phyloP scores from a whole-genome alignment of 2,329 filamentous ascomycete species.

The Aspergillus eucalypticola region DNA sequence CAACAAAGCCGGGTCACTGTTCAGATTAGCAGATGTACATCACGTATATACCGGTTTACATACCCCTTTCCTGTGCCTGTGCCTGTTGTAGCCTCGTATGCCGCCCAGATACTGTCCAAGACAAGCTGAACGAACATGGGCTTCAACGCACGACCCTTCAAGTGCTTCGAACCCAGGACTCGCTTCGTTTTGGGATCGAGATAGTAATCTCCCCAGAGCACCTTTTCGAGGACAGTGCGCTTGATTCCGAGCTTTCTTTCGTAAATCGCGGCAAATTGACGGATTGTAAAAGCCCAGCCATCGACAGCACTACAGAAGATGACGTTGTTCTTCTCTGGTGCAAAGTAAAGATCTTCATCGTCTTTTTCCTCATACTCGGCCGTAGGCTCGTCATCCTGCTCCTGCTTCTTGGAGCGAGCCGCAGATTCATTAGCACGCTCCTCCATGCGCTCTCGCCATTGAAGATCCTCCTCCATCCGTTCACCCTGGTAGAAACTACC shows the following conservation, averaged over 20 bases:
- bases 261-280: conserved; percentile 89
- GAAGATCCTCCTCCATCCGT: conserved; percentile 95
- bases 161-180: conserved; percentile 83
- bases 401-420: conserved; percentile 51
- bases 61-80: conserved; percentile 79
- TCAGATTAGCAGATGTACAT: conserved; percentile 33
- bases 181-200: conserved; percentile 96
- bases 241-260: conserved; percentile 98
- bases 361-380: conserved; percentile 81
- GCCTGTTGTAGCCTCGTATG: conserved; percentile 86
- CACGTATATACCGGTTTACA: conserved; percentile 24
- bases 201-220: conserved; percentile 96
- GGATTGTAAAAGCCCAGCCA: conserved; percentile 97
- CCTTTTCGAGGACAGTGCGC: conserved; percentile 80
- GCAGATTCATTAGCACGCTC: conserved; percentile 74
- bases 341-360: conserved; percentile 97
- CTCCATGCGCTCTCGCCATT: conserved; percentile 92
- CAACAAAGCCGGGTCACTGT: conserved; percentile 71
- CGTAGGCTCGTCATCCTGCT: conserved; percentile 49
- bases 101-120: conserved; percentile 92
- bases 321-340: conserved; percentile 97
- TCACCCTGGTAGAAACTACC: conserved; percentile 98
- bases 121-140: conserved; percentile 98
- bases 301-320: conserved; percentile 98
- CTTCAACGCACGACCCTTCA: conserved; percentile 88